Conservation (phyloP, 208 protist species). For the Leishmania martiniquensis region DNA sequence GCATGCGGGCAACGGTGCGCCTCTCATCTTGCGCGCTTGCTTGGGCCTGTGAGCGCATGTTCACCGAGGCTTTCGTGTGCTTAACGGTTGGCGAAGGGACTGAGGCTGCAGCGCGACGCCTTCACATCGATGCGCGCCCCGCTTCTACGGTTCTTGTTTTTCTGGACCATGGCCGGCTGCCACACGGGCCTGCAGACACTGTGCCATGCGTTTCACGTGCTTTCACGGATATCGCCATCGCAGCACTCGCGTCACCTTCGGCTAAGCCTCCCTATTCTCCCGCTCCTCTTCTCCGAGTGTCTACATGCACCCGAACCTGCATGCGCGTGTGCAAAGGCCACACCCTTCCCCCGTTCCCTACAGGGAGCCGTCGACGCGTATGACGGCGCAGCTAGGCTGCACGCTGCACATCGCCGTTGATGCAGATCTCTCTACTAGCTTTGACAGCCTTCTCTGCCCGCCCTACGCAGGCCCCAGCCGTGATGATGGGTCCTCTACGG, state of each 20-base stretch:
- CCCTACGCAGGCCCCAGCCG: background rate
- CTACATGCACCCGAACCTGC: background rate
- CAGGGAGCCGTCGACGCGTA: background rate
- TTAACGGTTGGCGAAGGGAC: background rate
- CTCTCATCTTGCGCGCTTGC: background rate
- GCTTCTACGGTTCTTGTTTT: background rate
- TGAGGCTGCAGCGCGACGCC: background rate
- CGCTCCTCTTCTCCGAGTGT: background rate
- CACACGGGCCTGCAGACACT: background rate
- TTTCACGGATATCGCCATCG: background rate
- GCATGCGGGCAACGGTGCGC: background rate
- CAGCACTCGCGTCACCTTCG: background rate
- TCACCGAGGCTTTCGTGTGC: background rate
- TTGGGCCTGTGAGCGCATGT: background rate
- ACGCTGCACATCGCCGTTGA: constrained; percentile 24
- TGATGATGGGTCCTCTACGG: too few species aligned
- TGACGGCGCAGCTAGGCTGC: background rate
- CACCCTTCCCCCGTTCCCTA: background rate
- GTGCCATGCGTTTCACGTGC: background rate
- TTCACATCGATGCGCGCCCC: background rate
- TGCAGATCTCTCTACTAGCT: constrained; percentile 16
- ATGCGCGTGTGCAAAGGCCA: background rate
- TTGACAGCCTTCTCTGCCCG: constrained; percentile 10
- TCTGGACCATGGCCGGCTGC: background rate
- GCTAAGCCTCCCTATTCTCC: background rate